Conservation (phyloP, 192 early-diverging fungal genomes). For the Anaeromyces robustus region DNA sequence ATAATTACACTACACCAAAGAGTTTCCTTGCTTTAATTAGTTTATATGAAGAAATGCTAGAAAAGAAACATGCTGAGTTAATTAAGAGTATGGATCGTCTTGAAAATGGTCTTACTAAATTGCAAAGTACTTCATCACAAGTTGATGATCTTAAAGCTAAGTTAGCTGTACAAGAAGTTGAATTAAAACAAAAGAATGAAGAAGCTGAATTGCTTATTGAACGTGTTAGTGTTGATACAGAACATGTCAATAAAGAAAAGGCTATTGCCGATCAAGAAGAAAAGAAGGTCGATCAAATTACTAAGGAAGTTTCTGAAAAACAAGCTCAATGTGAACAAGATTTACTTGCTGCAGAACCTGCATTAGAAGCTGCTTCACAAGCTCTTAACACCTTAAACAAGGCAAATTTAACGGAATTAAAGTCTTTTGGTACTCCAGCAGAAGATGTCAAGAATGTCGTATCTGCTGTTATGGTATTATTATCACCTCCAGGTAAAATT, state of each 20-base stretch:
- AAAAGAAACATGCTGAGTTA: slow-evolving; percentile 31
- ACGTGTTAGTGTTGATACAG: slow-evolving; percentile 41
- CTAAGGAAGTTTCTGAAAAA: slow-evolving; percentile 42
- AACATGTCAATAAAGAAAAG: slow-evolving; percentile 50
- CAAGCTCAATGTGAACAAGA: slow-evolving; percentile 35
- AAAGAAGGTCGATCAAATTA: slow-evolving; percentile 38
- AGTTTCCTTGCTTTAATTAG: slow-evolving; percentile 42
- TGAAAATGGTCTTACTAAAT: slow-evolving; percentile 46
- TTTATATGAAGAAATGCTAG: slow-evolving; percentile 49
- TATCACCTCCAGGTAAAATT: slow-evolving; percentile 45
- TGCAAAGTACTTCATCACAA: slow-evolving; percentile 42
- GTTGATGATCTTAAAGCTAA: slow-evolving; percentile 51
- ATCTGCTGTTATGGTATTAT: slow-evolving; percentile 44
- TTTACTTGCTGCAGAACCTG: slow-evolving; percentile 43
- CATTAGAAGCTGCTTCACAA: slow-evolving; percentile 31
- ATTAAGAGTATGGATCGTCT: slow-evolving; percentile 50
- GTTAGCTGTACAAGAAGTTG: slow-evolving; percentile 45
- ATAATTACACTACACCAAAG: slow-evolving; percentile 53
- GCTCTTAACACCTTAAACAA: slow-evolving; percentile 51
- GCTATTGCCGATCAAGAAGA: slow-evolving; percentile 50
- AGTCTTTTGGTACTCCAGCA: slow-evolving; percentile 49
- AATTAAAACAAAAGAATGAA: slow-evolving; percentile 47
- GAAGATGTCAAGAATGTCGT: slow-evolving; percentile 38
- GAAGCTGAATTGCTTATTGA: slow-evolving; percentile 43
- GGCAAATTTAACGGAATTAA: slow-evolving; percentile 49